Evolutionary conservation across 2,329 filamentous ascomycete genomes (phyloP).

Genomic region (Coleophoma eucalyptorum): DNA sequence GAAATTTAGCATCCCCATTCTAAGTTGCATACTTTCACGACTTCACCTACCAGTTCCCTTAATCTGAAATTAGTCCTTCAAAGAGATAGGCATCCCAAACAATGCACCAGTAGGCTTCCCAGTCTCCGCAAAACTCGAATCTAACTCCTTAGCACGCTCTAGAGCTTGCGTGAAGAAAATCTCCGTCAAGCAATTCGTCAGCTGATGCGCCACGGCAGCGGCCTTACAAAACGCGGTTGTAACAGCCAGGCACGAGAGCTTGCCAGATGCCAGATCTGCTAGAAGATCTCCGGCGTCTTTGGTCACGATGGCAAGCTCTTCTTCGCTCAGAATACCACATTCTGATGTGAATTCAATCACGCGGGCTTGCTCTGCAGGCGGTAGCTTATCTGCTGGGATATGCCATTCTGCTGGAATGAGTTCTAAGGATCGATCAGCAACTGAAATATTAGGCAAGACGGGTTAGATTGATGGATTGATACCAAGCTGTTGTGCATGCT

Average conservation of each 20-base stretch:
- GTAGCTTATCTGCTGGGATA: slow-evolving; percentile 1
- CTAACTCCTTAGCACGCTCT: slow-evolving; percentile 34
- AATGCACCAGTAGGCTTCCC: slow-evolving; percentile 48
- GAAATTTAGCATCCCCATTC: too few relatives aligned
- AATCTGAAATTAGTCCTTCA: slow-evolving; percentile 58
- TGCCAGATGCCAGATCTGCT: slow-evolving; percentile 4
- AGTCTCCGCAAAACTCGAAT: slow-evolving; percentile 32
- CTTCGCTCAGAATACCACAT: slow-evolving; percentile 7
- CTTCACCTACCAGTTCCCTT: slow-evolving; percentile 9
- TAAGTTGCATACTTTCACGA: too few relatives aligned
- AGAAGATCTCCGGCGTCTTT: slow-evolving; percentile 8
- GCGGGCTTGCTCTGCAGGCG: neutral
- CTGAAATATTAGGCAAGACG: neutral
- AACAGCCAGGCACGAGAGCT: slow-evolving; percentile 25
- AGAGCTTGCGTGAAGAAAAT: slow-evolving; percentile 44
- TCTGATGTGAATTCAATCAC: slow-evolving; percentile 1
- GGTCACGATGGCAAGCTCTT: slow-evolving; percentile 3
- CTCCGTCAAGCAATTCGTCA: slow-evolving; percentile 36
- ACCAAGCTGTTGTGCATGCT: neutral
- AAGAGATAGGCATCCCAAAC: slow-evolving; percentile 51
- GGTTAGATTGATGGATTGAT: neutral
- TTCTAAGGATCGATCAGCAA: neutral
- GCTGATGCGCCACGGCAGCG: slow-evolving; percentile 40
- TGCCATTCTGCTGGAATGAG: slow-evolving; percentile 3
- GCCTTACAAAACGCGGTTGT: slow-evolving; percentile 40